These are phyloP conservation scores for Daldinia decipiens DNA, from an alignment of 495 filamentous ascomycete species.

Conservation along the genomic window DNA sequence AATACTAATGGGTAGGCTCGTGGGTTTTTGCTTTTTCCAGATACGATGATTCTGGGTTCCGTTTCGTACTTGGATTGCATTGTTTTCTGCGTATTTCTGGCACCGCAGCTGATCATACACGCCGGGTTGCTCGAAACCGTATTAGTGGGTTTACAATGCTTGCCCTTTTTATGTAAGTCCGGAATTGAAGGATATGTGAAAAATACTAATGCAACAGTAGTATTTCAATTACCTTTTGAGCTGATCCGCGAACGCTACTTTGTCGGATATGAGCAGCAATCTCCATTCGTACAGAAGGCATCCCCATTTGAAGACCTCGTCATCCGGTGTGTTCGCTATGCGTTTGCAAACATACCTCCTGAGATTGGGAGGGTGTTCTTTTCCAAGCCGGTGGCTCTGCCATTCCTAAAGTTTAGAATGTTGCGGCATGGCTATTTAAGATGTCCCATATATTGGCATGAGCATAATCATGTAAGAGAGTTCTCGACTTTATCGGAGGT, in stretches of 20 bases:
- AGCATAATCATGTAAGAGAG: conserved; percentile 60
- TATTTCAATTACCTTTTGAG: conserved; percentile 63
- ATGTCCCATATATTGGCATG: conserved; percentile 70
- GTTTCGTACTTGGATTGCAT: conserved; percentile 78
- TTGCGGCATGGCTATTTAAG: conserved; percentile 70
- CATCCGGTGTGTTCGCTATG: conserved; percentile 77
- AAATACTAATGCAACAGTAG: conserved; percentile 50
- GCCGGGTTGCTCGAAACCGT: conserved; percentile 65
- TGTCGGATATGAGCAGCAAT: conserved; percentile 52
- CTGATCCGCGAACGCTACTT: conserved; percentile 69
- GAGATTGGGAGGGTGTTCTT: conserved; percentile 78
- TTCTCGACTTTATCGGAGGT: not conserved
- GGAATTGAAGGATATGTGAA: conserved; percentile 7
- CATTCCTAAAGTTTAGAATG: conserved; percentile 78
- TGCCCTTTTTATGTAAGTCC: conserved; percentile 76
- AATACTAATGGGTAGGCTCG: not conserved
- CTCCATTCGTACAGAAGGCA: conserved; percentile 71
- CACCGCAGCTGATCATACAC: conserved; percentile 71
- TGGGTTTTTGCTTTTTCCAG: no score
- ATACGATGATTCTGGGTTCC: conserved; percentile 66
- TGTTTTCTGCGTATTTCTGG: conserved; percentile 71
- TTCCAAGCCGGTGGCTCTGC: conserved; percentile 73
- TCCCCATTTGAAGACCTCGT: conserved; percentile 78
- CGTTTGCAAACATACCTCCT: conserved; percentile 74
- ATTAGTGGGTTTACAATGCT: conserved; percentile 65